phyloP scores from a whole-genome alignment of 108 stramenopile genomes.

The Hondaea fermentalgiana region DNA sequence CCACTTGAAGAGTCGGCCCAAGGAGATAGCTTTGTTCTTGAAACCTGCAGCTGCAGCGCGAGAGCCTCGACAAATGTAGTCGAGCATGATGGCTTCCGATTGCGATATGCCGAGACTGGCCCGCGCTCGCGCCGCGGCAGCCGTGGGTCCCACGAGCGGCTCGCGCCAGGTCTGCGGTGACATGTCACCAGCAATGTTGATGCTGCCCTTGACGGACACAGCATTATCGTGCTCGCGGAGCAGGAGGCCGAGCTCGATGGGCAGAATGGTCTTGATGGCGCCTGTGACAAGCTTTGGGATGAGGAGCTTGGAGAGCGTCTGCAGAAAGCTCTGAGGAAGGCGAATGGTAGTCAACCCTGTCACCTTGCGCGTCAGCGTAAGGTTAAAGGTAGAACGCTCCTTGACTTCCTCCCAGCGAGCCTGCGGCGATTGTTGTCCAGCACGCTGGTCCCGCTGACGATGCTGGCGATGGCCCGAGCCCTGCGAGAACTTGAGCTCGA shows the following conservation, averaged over 20 bases:
- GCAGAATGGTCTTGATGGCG: not conserved
- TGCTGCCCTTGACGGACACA: not conserved
- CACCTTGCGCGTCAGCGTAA: not conserved
- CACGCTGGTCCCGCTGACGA: too few species aligned
- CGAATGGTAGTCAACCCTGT: not conserved
- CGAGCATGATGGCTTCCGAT: not conserved
- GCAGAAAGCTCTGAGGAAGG: not conserved
- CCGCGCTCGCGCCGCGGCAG: not conserved
- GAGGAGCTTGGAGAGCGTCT: not conserved
- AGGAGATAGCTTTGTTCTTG: not conserved
- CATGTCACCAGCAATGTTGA: not conserved
- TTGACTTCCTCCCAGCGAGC: not conserved
- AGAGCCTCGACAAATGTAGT: not conserved
- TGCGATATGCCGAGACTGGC: not conserved
- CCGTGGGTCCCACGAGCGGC: not conserved
- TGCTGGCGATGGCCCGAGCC: too few species aligned
- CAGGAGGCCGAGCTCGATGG: not conserved
- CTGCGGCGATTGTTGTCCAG: not conserved
- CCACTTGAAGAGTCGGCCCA: not conserved
- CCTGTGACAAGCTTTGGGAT: not conserved
- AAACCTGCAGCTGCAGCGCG: slow-evolving; percentile 6
- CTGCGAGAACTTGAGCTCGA: not conserved
- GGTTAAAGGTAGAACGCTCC: not conserved
- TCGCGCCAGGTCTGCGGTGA: not conserved
- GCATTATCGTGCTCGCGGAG: not conserved